phyloP scores from a whole-genome alignment of 768 basidiomycete species.

The Galerina marginata region DNA sequence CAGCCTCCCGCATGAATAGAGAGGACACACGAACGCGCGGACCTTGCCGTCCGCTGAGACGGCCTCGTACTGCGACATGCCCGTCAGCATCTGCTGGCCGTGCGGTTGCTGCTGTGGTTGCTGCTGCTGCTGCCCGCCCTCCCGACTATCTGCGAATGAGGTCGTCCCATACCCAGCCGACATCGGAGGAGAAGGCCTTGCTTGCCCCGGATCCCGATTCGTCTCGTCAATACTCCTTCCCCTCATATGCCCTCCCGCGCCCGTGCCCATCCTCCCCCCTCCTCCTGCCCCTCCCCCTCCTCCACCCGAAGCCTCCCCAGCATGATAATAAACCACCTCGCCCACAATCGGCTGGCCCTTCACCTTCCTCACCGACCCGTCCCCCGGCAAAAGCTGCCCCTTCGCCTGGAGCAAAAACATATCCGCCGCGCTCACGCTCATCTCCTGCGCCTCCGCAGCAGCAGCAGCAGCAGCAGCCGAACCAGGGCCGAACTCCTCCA shows the following conservation, averaged over 20 bases:
- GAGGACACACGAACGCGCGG: conserved; percentile 81
- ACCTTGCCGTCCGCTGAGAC: conserved; percentile 44
- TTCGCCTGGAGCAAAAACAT: conserved; percentile 69
- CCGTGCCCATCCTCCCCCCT: conserved; percentile 5
- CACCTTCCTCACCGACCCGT: conserved; percentile 35
- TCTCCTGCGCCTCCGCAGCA: conserved; percentile 23
- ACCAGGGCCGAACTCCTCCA: conserved; percentile 35
- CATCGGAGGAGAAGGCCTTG: conserved; percentile 20
- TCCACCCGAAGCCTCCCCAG: too few relatives aligned
- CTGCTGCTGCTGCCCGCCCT: conserved; percentile 1
- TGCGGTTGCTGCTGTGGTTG: conserved; percentile 3
- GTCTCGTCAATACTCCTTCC: conserved; percentile 37
- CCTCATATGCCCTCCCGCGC: conserved; percentile 23
- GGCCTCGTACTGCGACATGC: conserved; percentile 36
- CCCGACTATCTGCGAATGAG: conserved; percentile 31
- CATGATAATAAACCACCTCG: conserved; percentile 37
- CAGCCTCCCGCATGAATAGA: conserved; percentile 80
- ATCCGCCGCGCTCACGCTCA: conserved; percentile 67
- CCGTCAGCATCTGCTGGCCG: conserved; percentile 17
- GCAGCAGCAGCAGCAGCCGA: conserved; percentile 28
- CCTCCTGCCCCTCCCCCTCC: too few relatives aligned
- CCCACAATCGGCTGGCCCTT: conserved; percentile 33
- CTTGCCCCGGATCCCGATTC: conserved; percentile 24
- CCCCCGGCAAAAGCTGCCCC: conserved; percentile 51
- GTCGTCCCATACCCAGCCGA: conserved; percentile 27